phyloP scores from a whole-genome alignment of 177 flowering plant genomes.

The Vitis hybrid region DNA sequence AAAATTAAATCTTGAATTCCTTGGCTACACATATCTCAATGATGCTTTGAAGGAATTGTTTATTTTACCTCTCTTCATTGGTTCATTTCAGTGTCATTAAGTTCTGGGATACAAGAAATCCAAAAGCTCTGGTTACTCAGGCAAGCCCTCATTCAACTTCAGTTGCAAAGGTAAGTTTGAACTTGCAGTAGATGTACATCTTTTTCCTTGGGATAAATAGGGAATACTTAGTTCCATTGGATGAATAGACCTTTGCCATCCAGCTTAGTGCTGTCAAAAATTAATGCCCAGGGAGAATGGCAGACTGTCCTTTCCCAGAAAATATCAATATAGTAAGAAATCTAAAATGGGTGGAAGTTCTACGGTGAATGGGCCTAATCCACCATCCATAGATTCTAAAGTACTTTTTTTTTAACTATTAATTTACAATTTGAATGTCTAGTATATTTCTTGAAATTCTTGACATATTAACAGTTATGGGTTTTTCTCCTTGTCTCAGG shows the following conservation, averaged over 20 bases:
- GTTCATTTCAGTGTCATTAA: slow-evolving; percentile 63
- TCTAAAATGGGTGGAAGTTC: too few relatives aligned
- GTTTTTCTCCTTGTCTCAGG: slow-evolving; percentile 41
- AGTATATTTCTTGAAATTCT: not conserved
- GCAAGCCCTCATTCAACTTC: slow-evolving; percentile 43
- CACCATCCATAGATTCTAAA: not conserved
- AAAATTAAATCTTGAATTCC: not conserved
- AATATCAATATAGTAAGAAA: not conserved
- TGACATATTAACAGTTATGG: not conserved
- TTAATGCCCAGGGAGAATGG: not conserved
- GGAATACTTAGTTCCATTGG: too few relatives aligned
- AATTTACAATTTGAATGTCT: not conserved
- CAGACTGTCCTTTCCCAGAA: not conserved
- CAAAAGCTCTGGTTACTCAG: slow-evolving; percentile 51
- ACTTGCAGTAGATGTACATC: too few relatives aligned
- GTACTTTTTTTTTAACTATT: not conserved
- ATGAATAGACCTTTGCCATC: too few relatives aligned
- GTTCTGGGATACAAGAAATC: slow-evolving; percentile 88
- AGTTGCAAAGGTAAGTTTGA: slow-evolving; percentile 47
- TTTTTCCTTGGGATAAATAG: too few relatives aligned
- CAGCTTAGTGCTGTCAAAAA: too few relatives aligned
- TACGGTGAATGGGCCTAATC: not conserved
- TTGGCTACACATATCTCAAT: not conserved
- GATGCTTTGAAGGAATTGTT: not conserved
- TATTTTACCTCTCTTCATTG: not conserved